Base-by-base conservation (phyloP, 495 filamentous ascomycete genomes). In the Penicillium odoratum region DNA sequence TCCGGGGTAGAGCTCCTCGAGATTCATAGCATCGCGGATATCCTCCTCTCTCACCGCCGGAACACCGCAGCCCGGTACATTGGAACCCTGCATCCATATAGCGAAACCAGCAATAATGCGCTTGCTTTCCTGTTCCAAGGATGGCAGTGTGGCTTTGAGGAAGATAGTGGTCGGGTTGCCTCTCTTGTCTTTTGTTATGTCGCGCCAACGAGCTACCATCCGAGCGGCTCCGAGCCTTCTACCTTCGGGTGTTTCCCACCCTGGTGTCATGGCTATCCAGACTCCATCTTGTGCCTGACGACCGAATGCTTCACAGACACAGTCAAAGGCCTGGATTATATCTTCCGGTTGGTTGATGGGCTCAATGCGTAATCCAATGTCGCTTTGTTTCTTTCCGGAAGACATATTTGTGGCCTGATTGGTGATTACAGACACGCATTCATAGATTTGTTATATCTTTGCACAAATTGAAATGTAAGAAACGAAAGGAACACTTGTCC, bases 181-280 rank as follows among this genome's bases (percentile, higher is more conserved):
- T 8, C 55, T 48, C n/a, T 63, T 54, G 31, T 71, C 65, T 33
- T 69, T 69, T 6, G 59, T 67, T 0, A 56, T 71, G 16, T 52
- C 59, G 7, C 56, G 51, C 71, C 69, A 79, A 16, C 75, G 64
- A 9, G 61, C 51, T 13, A 66, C 56, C 48, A 78, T 50, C 0
- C 69, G 65, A 7, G 54, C 51, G 13, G 66, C 69, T 4, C 62
- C 74, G 9, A 47, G 53, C 0, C 51, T 36, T 53, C 60, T 54
- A 5, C 77, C 77, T 10, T 60, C 51, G 10, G 72, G 62, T 7
- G 71, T 75, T 10, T 78, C 67, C 77, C 76, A 81, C 33, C 60
- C 71, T 0, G 78, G 76, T 42, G 79, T 73, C 60, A 73, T 62
- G 38, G 63, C 66, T 3, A 61, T 72, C 77, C 77, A 81, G 43